Base-by-base conservation (phyloP, 75 land plant genomes). In the Pinus albicaulis region DNA sequence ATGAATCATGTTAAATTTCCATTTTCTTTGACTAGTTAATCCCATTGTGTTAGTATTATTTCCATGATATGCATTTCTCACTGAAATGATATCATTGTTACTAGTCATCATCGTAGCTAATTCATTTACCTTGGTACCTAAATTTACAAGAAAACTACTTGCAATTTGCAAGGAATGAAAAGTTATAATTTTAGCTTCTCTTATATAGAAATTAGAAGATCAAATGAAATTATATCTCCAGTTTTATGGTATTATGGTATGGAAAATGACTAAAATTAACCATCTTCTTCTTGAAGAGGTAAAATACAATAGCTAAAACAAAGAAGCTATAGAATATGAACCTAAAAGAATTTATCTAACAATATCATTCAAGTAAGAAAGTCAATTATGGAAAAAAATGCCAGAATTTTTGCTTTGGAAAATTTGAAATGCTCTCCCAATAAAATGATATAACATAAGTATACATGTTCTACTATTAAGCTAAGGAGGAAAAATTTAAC, bases 141-240 rank as follows among this genome's bases (percentile, higher is more conserved):
- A 96, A 80, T 96, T 96, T 28, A 93, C 93, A 96, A 96, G 31
- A 92, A 93, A 17, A 90, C 97, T 14, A 93, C 97, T 97, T 96
- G 76, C 23, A 71, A 25, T 41, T 56, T 19, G 31, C 41, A 36
- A 34, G 41, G 16, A 55, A 68, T 68, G 10, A 13, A 68, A 22
- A 68, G 52, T 36, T 38, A 38, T 38, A 38, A 36, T 22, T 38
- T 34, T 11, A 68, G 52, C 71, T 19, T 68, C 19, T 68, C 52
- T 68, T 68, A 5, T 12, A 19, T 68, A 34, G 5, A 68, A 16
- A 38, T 38, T 23, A 68, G 10, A 19, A 1, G 8, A 34, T 22
- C 71, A 68, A 36, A 38, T 41, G 38, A 17, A 68, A 36, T 0
- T 38, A 68, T n/a, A 68, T 17, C 44, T 13, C 7, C 19, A n/a